Percentiles rank a stretch among this genome's conserved stretches.
Evolutionary conservation across 371 early-diverging fungal species (phyloP).

Genomic region (Sporodiniella umbellata): DNA sequence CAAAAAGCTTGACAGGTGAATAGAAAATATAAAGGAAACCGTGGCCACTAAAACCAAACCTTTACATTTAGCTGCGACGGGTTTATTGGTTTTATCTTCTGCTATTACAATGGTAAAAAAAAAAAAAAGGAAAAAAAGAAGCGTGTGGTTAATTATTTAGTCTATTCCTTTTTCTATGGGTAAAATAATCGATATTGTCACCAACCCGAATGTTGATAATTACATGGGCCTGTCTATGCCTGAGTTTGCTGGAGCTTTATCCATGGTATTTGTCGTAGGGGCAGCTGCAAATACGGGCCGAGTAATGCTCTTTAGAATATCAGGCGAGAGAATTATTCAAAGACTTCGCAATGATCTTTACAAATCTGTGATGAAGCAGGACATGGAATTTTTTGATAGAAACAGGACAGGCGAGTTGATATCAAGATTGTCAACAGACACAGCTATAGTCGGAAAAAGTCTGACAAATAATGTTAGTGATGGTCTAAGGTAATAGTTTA

Average conservation of each 20-base stretch:
- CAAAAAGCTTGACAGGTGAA: conserved; percentile 44
- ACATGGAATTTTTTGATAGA: conserved; percentile 75
- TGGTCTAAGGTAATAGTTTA: conserved; percentile 60
- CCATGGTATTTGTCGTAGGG: conserved; percentile 60
- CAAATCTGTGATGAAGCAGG: conserved; percentile 56
- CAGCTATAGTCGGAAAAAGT: conserved; percentile 75
- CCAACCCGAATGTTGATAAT: conserved; percentile 39
- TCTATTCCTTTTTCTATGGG: conserved; percentile 79
- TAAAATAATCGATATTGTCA: conserved; percentile 75
- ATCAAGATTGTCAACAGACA: conserved; percentile 72
- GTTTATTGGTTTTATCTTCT: conserved; percentile 68
- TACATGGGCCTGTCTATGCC: conserved; percentile 53
- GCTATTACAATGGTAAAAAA: conserved; percentile 63
- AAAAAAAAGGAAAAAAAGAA: neutral
- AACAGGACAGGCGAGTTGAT: conserved; percentile 78
- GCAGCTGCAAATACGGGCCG: conserved; percentile 77
- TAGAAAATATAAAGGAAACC: neutral
- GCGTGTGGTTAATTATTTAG: conserved; percentile 11
- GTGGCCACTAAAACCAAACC: no score
- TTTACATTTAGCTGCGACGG: conserved; percentile 34
- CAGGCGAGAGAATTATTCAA: conserved; percentile 73
- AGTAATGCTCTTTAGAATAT: conserved; percentile 65
- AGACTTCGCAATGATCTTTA: conserved; percentile 58
- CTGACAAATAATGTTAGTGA: conserved; percentile 79
- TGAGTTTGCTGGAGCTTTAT: conserved; percentile 54